A percentile compares a stretch with the other conserved stretches of the same genome.
Conservation (phyloP, 2,329 filamentous ascomycete genomes). For the Bimuria novae-zelandiae region DNA sequence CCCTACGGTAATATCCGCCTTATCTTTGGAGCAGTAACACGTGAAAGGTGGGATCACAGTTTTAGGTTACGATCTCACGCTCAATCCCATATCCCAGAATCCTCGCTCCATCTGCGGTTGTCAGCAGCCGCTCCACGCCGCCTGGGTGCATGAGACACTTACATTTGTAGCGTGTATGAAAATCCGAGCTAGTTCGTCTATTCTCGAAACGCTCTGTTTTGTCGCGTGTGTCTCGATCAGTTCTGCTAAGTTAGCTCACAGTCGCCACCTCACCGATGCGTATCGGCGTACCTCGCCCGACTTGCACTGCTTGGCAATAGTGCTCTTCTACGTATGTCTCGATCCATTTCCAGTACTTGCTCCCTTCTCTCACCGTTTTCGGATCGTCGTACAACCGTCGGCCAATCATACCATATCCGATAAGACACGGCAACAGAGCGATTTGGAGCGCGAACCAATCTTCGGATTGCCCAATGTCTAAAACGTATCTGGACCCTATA, state of each 20-base stretch:
- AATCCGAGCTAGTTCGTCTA: constrained; percentile 82
- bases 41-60: background rate
- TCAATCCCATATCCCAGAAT: constrained; percentile 73
- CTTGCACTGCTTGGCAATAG: constrained; percentile 72
- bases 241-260: constrained; percentile 51
- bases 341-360: constrained; percentile 89
- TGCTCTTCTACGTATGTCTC: constrained; percentile 84
- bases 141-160: constrained; percentile 33
- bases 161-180: constrained; percentile 88
- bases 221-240: constrained; percentile 76
- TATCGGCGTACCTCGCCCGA: constrained; percentile 65
- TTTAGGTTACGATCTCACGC: constrained; percentile 2
- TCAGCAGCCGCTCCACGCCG: constrained; percentile 16
- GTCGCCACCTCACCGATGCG: background rate
- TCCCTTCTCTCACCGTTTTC: constrained; percentile 64
- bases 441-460: constrained; percentile 89
- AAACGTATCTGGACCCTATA: constrained; percentile 70
- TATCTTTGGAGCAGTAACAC: background rate
- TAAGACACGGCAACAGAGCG: constrained; percentile 80
- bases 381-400: constrained; percentile 68
- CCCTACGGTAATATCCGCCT: background rate
- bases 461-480: constrained; percentile 85
- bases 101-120: constrained; percentile 67
- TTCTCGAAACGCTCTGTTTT: constrained; percentile 72
- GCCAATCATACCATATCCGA: constrained; percentile 87